A percentile compares a stretch with the other conserved stretches of the same genome.
phyloP scores from a whole-genome alignment of 2,329 filamentous ascomycete species.

The Trichothecium sympodiale region DNA sequence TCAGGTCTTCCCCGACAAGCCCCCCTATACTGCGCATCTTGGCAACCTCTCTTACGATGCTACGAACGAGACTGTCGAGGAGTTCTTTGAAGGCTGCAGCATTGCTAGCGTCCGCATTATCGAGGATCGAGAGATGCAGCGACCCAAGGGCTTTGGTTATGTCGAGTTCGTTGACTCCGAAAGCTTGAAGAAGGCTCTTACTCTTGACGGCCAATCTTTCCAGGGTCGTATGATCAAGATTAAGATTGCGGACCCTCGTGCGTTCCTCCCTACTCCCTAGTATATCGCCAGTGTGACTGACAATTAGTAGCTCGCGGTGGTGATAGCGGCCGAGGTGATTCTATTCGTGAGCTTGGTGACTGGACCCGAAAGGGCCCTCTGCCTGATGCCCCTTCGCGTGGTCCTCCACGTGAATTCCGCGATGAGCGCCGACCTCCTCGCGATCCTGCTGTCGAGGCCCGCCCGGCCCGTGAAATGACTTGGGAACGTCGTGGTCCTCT shows the following conservation, averaged over 20 bases:
- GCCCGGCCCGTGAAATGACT: conserved; percentile 60
- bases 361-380: conserved; percentile 92
- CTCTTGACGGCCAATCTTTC: conserved; percentile 70
- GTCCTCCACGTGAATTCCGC: conserved; percentile 31
- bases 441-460: conserved; percentile 48
- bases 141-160: conserved; percentile 96
- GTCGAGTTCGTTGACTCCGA: conserved; percentile 86
- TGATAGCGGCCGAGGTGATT: conserved; percentile 43
- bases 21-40: conserved; percentile 90
- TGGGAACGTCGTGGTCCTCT: conserved; percentile 95
- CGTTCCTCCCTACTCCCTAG: conserved; percentile 21
- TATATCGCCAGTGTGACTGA: conserved; percentile 20
- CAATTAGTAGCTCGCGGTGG: conserved; percentile 66
- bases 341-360: conserved; percentile 67
- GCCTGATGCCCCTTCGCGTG: conserved; percentile 51
- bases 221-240: conserved; percentile 84
- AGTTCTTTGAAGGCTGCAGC: conserved; percentile 77
- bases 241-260: conserved; percentile 96
- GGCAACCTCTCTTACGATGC: conserved; percentile 96
- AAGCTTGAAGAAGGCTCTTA: conserved; percentile 82
- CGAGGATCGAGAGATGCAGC: conserved; percentile 86
- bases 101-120: conserved; percentile 91
- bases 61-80: conserved; percentile 68
- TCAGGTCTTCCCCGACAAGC: conserved; percentile 66
- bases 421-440: conserved; percentile 56